Evolutionary conservation across 2,329 filamentous ascomycete genomes (phyloP), one percentile per base, ranked within the genome.

Genomic region (Fusarium sp.): DNA sequence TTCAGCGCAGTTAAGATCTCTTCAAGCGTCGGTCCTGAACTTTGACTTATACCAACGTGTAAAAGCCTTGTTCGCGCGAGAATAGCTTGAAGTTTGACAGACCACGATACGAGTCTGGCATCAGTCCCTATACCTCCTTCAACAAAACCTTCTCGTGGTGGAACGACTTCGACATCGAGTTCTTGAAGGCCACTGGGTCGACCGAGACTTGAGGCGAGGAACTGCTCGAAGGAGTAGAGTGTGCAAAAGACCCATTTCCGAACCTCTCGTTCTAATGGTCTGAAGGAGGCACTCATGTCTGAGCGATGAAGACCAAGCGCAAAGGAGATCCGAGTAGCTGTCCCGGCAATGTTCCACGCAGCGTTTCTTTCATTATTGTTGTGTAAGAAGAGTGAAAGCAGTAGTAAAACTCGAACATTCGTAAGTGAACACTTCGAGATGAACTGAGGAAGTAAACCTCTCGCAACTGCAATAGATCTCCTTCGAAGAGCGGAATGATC

Each of bases 341-440:
- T 78, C 5, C 80, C 80, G 1, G 77, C 75, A 0, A 80, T 73
- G 23, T 81, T 81, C 80, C 80, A 81, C 0, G 80, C 79, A 3
- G 80, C 81, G 35, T 83, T 83, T 11, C 81, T 72, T 54, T 83
- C 81, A 60, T 82, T 81, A 39, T 81, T 80, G 39, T 83, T 83
- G 48, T 83, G 81, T 4, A 82, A 63, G 51, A 82, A 83, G 3
- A 82, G 57, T 2, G 80, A 70, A 41, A 74, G 51, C 3, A 74
- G 19, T 0, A 74, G 2, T 7, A 74, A 14, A 3, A 74, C 72
- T 3, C 72, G 44, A 2, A 75, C 70, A 10, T 74, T 74, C 0
- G 52, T 60, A 5, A 74, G 62, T 2, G 69, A 71, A 2, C 73
- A 74, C 21, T 73, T 74, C 3, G 73, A 71, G 4, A 74, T 66